Percentiles rank a stretch among this genome's conserved stretches.
Evolutionary conservation across 352 stramenopile species (phyloP).

Genomic region (Pythium utonaiense): DNA sequence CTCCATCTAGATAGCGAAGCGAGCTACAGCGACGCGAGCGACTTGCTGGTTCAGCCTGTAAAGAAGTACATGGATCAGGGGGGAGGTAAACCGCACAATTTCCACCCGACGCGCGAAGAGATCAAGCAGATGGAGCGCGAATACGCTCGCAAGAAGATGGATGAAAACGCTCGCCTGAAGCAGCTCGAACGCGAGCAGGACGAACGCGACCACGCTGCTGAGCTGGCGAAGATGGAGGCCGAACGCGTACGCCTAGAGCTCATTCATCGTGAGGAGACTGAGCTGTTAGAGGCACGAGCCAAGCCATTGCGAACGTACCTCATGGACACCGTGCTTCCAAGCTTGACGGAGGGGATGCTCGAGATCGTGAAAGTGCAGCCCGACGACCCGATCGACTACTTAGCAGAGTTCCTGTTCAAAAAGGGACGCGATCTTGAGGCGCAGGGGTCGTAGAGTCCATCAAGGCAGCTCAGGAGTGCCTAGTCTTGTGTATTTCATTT

Average conservation of each 20-base stretch:
- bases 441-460: constrained; percentile 2
- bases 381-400: constrained; percentile 83
- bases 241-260: constrained; percentile 65
- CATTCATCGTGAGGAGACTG: constrained; percentile 73
- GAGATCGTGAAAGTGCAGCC: constrained; percentile 86
- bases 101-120: constrained; percentile 77
- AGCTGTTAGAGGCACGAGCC: constrained; percentile 73
- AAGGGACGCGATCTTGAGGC: constrained; percentile 63
- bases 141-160: constrained; percentile 38
- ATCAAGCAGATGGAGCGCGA: constrained; percentile 42
- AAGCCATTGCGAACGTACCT: constrained; percentile 81
- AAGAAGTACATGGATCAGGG: constrained; percentile 76
- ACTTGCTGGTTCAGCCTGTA: constrained; percentile 42
- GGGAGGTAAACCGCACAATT: constrained; percentile 67
- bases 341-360: constrained; percentile 81
- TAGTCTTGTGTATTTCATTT: not conserved
- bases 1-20: constrained; percentile 45
- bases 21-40: constrained; percentile 33
- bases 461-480: not conserved
- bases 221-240: constrained; percentile 43
- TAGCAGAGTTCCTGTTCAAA: constrained; percentile 85
- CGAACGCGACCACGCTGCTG: constrained; percentile 41
- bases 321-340: constrained; percentile 82
- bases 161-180: constrained; percentile 37
- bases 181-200: constrained; percentile 44